Evolutionary conservation across 176 grass and related monocot species (phyloP), one percentile per base, ranked within the genome.

Genomic region (Triticum monococcum): DNA sequence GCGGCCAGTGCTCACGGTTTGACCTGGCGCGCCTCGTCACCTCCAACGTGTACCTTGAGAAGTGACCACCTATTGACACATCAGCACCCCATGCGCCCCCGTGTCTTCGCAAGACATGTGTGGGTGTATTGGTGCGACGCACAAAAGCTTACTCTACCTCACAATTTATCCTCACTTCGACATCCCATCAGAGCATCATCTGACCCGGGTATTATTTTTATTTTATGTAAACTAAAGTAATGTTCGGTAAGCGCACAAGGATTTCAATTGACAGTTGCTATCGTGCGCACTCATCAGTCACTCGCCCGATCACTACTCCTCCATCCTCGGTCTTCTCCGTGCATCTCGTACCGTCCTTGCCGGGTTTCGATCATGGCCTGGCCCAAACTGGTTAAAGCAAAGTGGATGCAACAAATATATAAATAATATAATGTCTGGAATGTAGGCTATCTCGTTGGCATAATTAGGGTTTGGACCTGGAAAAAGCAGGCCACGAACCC

Each of bases 211-310:
- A 8, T 5, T 79, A 86, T 79, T 30, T 30, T 30, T 65, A 41
- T 38, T 38, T 9, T 41, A 72, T 86, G 72, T 68, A 23, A 85
- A 35, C 26, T 75, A 89, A 86, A 86, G 64, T 60, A 59, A 68
- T 30, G 56, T 90, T 78, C 61, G 89, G 89, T 87, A 84, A 80
- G 81, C 89, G 81, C 89, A 84, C 68, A 87, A 83, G 33, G 33
- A 46, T 72, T 62, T 72, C 22, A 60, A 68, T 37, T 25, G 57
- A 64, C 73, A 13, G 79, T 64, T 65, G 43, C 65, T 83, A 57
- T 87, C 79, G 16, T 83, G 84, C 88, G 25, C 79, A 54, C 46
- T 31, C 43, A 26, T 76, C 45, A 4, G 61, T 65, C 37, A 64
- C 78, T 64, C 14, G 17, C 37, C 36, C 20, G 20, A 36, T 71